Percentiles rank a stretch among this genome's conserved stretches.
Evolutionary conservation across 2,329 filamentous ascomycete species (phyloP).

Genomic region (Penicillium oxalicum): DNA sequence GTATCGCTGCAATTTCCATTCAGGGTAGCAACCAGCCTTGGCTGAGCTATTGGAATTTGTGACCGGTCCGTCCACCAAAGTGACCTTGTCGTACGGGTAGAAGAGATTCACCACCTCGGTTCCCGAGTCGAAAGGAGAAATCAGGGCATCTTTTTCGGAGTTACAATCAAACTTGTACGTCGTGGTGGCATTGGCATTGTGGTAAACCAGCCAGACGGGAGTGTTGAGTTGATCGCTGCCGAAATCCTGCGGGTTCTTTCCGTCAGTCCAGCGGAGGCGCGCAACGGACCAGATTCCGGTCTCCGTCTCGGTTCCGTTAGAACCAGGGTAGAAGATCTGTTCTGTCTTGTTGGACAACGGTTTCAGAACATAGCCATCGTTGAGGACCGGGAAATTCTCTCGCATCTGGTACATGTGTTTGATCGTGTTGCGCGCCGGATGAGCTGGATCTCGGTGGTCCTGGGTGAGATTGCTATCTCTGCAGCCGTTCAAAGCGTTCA

Average conservation of each 20-base stretch:
- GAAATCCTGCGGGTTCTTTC: conserved; percentile 43
- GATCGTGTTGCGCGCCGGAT: conserved; percentile 55
- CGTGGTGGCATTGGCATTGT: conserved; percentile 43
- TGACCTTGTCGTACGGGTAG: conserved; percentile 53
- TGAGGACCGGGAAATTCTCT: conserved; percentile 52
- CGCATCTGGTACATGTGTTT: conserved; percentile 58
- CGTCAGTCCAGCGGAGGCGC: conserved; percentile 43
- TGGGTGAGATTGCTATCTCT: conserved; percentile 50
- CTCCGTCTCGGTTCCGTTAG: conserved; percentile 49
- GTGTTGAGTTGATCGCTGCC: conserved; percentile 37
- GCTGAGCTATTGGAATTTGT: conserved; percentile 42
- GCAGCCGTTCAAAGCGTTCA: conserved; percentile 49
- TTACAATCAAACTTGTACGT: conserved; percentile 55
- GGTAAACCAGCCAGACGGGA: conserved; percentile 41
- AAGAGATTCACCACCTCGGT: conserved; percentile 58
- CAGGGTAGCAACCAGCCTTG: conserved; percentile 51
- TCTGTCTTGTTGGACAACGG: conserved; percentile 52
- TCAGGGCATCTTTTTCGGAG: conserved; percentile 42
- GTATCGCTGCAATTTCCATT: conserved; percentile 50
- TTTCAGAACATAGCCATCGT: conserved; percentile 52
- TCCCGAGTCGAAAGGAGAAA: conserved; percentile 51
- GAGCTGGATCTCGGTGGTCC: conserved; percentile 58
- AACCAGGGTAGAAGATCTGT: conserved; percentile 47
- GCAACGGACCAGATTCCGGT: conserved; percentile 56
- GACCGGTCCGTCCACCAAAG: conserved; percentile 41